Conservation (phyloP, 192 early-diverging fungal genomes). For the Coemansia umbellata region DNA sequence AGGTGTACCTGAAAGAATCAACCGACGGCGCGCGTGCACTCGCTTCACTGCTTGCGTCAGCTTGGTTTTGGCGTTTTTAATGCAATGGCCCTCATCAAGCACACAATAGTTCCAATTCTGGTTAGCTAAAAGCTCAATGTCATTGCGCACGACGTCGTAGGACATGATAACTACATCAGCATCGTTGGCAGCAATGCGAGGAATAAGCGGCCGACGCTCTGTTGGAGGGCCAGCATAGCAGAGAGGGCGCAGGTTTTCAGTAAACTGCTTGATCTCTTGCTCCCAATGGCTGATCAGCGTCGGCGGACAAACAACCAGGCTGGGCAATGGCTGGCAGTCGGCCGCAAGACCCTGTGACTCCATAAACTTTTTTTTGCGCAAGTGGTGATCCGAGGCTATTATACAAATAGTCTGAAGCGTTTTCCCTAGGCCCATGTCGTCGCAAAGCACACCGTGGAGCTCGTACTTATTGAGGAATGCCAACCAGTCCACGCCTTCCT, state of each 20-base stretch:
- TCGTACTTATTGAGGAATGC: slow-evolving; percentile 96
- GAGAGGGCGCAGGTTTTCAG: slow-evolving; percentile 70
- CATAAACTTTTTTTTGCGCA: slow-evolving; percentile 57
- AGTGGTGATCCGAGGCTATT: slow-evolving; percentile 82
- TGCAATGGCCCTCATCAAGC: slow-evolving; percentile 97
- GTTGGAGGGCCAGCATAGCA: slow-evolving; percentile 80
- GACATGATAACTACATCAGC: slow-evolving; percentile 91
- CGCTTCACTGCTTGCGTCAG: slow-evolving; percentile 90
- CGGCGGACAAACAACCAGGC: slow-evolving; percentile 92
- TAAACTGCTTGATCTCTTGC: slow-evolving; percentile 84
- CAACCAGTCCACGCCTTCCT: slow-evolving; percentile 98
- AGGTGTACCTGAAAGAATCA: slow-evolving; percentile 96
- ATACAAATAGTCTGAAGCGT: slow-evolving; percentile 96
- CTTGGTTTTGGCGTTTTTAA: slow-evolving; percentile 93
- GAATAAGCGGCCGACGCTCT: slow-evolving; percentile 68
- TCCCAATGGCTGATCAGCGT: slow-evolving; percentile 96
- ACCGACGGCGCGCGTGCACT: slow-evolving; percentile 78
- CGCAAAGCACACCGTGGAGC: slow-evolving; percentile 95
- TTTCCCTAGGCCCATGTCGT: slow-evolving; percentile 99
- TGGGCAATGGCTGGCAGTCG: slow-evolving; percentile 70
- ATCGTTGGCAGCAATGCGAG: slow-evolving; percentile 31
- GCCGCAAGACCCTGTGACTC: slow-evolving; percentile 54
- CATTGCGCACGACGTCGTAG: slow-evolving; percentile 95
- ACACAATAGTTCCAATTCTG: slow-evolving; percentile 92
- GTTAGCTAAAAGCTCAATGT: slow-evolving; percentile 73